Base-by-base conservation (phyloP, 768 basidiomycete species). In the Candolleomyces efflorescens region DNA sequence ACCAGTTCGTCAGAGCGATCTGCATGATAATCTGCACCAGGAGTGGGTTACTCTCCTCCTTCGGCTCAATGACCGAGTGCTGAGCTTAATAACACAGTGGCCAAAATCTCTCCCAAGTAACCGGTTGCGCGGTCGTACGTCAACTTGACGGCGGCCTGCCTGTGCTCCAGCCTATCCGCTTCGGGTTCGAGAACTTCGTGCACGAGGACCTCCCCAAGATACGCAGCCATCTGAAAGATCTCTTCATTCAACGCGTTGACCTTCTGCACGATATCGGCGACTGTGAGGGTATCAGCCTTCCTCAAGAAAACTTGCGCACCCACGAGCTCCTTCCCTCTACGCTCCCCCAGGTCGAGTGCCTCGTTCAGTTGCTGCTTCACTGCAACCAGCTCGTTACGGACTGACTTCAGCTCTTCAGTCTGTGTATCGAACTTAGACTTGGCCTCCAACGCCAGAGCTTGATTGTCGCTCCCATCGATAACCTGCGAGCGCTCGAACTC, bases 191-290 rank as follows among this genome's bases (percentile, higher is more conserved):
- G 51, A 24, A 46, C 50, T 41, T 64, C 67, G 18, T 63, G 65
- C 7, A 64, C 66, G 61, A 79, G 72, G 0, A 69, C 59, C 46
- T 82, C 79, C 1, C 79, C 73, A 65, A 82, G 74, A 53, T 68
- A 70, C 0, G 79, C 77, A 0, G 80, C 75, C 12, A 71, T 70
- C 59, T 82, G 81, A n/a, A 77, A 70, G n/a, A 84, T 77, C 48
- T 80, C 76, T 1, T 74, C 65, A 56, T 84, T 83, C 18, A 85
- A 66, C 3, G 64, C 62, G 46, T 74, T 67, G 3, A 82, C 67
- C 65, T 76, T 73, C 2, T 61, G 66, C 23, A 73, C 71, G 45
- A 83, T 71, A 50, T 83, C 80, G 13, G 73, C 69, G 18, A 76
- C 76, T 4, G 80, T 76, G 37, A 75, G 67, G 3, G 69, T 57